Conservation (phyloP, 1,139 yeast species). For the Magnusiomyces fungicola region DNA sequence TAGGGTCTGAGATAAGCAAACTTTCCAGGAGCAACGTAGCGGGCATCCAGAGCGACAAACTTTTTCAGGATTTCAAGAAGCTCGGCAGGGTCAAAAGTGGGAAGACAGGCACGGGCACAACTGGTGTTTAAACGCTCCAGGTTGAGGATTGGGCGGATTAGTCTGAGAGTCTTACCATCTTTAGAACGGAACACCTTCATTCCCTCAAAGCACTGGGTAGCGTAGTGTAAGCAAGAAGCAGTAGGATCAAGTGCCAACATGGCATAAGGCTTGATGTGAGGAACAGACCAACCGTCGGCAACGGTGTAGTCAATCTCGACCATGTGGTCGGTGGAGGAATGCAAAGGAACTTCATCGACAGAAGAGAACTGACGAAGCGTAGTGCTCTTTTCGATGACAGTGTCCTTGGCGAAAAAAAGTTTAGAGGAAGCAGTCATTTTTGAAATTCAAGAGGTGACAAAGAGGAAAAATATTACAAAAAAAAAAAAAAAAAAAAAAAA, state of each 20-base stretch:
- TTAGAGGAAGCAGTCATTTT: too few relatives aligned
- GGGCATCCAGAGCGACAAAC: constrained; percentile 34
- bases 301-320: constrained; percentile 37
- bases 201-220: constrained; percentile 33
- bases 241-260: constrained; percentile 31
- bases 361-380: constrained; percentile 4
- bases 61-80: constrained; percentile 35
- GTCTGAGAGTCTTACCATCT: constrained; percentile 32
- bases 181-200: constrained; percentile 30
- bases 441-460: too few relatives aligned
- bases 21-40: constrained; percentile 32
- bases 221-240: constrained; percentile 30
- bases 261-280: constrained; percentile 37
- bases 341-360: constrained; percentile 18
- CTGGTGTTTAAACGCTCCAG: constrained; percentile 38
- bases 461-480: too few relatives aligned
- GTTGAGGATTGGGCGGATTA: constrained; percentile 39
- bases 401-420: constrained; percentile 13
- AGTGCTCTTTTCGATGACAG: constrained; percentile 10
- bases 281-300: constrained; percentile 36
- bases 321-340: constrained; percentile 37
- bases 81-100: constrained; percentile 37
- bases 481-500: not conserved
- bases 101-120: constrained; percentile 36
- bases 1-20: constrained; percentile 31